Evolutionary conservation across 2,329 filamentous ascomycete genomes (phyloP).

Genomic region (Blastomyces silverae): DNA sequence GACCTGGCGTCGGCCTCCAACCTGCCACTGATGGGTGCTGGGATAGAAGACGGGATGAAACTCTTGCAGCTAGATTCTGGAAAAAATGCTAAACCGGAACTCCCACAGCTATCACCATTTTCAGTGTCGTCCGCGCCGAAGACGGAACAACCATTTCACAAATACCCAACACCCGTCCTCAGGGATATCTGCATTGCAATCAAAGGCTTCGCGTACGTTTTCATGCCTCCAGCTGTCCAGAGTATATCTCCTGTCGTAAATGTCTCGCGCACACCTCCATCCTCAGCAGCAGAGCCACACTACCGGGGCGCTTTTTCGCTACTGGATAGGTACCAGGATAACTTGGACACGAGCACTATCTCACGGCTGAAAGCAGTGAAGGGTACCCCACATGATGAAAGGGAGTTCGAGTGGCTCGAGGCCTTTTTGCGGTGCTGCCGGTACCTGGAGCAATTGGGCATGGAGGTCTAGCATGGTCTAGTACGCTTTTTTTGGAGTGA

Average conservation of each 20-base stretch:
- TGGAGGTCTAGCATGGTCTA: conserved; percentile 24
- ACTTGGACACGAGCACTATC: neutral
- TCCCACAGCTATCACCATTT: neutral
- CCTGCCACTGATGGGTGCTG: too few species aligned
- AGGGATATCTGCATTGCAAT: conserved; percentile 2
- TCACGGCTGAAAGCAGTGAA: neutral
- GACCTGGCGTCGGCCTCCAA: neutral
- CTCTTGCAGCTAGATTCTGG: neutral
- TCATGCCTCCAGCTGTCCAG: neutral
- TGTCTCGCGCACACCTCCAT: neutral
- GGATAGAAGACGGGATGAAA: neutral
- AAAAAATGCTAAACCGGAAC: neutral
- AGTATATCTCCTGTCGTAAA: neutral
- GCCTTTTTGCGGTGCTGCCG: conserved; percentile 19
- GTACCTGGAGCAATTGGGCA: conserved; percentile 5
- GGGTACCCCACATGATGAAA: conserved; percentile 18
- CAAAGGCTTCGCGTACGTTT: conserved; percentile 2
- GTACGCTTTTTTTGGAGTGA: conserved; percentile 28
- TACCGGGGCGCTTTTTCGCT: too few species aligned
- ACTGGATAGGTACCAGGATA: neutral
- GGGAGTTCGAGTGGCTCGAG: conserved; percentile 22
- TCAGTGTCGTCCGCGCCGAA: neutral
- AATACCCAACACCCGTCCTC: neutral
- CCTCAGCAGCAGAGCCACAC: neutral
- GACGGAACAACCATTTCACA: neutral